A percentile compares a stretch with the other conserved stretches of the same genome.
These are phyloP conservation scores for Stephania japonica DNA, from an alignment of 164 flowering plant species.

Conservation along the genomic window DNA sequence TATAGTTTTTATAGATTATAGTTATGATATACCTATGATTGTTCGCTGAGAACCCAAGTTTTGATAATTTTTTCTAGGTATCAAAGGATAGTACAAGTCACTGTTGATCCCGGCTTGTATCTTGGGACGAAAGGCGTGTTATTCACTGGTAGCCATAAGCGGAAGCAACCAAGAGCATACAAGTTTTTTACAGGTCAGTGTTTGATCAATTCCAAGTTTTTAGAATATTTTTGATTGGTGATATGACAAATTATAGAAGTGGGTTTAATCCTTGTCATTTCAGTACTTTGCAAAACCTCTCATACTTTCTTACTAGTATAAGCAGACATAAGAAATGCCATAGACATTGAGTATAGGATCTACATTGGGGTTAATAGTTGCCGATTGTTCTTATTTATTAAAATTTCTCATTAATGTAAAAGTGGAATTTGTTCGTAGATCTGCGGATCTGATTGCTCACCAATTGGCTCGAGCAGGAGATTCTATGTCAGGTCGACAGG, in stretches of 20 bases:
- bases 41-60: background rate
- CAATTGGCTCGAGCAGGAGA: no score
- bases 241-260: background rate
- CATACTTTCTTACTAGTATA: background rate
- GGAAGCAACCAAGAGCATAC: slow-evolving; percentile 20
- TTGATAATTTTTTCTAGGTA: slow-evolving; percentile 15
- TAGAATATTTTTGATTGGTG: background rate
- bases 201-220: background rate
- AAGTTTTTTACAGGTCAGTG: slow-evolving; percentile 23
- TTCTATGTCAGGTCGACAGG: no score
- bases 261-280: background rate
- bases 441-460: no score
- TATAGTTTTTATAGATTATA: background rate
- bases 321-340: background rate
- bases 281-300: background rate
- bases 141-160: slow-evolving; percentile 16
- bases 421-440: no score
- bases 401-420: no score
- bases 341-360: background rate
- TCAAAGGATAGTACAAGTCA: slow-evolving; percentile 17
- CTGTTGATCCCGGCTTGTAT: slow-evolving; percentile 31
- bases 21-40: background rate
- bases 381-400: no score
- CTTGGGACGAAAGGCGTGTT: slow-evolving; percentile 18
- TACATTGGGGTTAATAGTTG: no score